phyloP scores from a whole-genome alignment of 2,329 filamentous ascomycete species.

The Torrubiellomyces zombiae region DNA sequence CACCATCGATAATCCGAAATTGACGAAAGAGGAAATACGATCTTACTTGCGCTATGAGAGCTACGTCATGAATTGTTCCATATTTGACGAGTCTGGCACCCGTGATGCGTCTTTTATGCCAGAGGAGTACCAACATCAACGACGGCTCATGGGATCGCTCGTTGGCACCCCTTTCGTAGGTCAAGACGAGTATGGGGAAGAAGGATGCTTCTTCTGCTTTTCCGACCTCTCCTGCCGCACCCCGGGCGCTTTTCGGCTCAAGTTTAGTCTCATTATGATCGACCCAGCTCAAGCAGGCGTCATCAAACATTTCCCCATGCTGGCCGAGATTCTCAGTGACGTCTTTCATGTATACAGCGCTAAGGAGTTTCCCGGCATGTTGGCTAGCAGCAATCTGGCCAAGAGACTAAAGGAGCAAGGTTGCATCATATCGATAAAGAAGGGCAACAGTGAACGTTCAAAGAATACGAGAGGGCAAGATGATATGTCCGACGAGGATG shows the following conservation, averaged over 20 bases:
- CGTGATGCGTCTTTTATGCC: slow-evolving; percentile 57
- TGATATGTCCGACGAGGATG: slow-evolving; percentile 8
- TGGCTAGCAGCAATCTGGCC: slow-evolving; percentile 56
- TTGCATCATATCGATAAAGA: slow-evolving; percentile 73
- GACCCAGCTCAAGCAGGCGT: slow-evolving; percentile 39
- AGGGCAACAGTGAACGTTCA: slow-evolving; percentile 58
- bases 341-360: slow-evolving; percentile 69
- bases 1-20: slow-evolving; percentile 39
- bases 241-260: slow-evolving; percentile 57
- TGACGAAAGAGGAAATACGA: slow-evolving; percentile 35
- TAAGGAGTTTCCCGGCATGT: slow-evolving; percentile 77
- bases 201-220: slow-evolving; percentile 77
- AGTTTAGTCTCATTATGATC: slow-evolving; percentile 57
- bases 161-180: slow-evolving; percentile 65
- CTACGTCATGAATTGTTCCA: slow-evolving; percentile 59
- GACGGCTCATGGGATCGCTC: slow-evolving; percentile 63
- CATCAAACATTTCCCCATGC: slow-evolving; percentile 28
- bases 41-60: slow-evolving; percentile 41
- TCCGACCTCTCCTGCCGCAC: slow-evolving; percentile 68
- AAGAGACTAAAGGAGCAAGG: slow-evolving; percentile 63
- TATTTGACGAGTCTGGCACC: slow-evolving; percentile 52
- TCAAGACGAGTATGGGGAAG: slow-evolving; percentile 52
- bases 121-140: slow-evolving; percentile 53
- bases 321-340: slow-evolving; percentile 42
- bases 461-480: slow-evolving; percentile 5